These are phyloP conservation scores for Phytophthora quininea DNA, from an alignment of 352 stramenopile genomes.

Conservation along the genomic window DNA sequence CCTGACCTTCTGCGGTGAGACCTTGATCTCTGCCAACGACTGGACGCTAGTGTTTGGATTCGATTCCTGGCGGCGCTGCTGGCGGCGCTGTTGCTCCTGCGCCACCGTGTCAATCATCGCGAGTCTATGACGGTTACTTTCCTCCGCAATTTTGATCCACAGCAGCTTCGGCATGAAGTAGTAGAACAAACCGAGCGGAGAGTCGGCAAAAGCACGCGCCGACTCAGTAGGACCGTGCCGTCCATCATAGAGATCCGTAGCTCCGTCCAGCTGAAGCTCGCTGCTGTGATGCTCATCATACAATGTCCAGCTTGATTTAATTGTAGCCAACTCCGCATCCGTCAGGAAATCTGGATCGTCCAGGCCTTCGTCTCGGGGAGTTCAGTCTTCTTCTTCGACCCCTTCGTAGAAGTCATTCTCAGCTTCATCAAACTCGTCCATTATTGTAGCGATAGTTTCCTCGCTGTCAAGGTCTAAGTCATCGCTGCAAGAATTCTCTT, in stretches of 20 bases:
- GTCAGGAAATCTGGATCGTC: neutral
- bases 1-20: neutral
- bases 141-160: constrained; percentile 11
- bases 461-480: neutral
- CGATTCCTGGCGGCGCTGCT: neutral
- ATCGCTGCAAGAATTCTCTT: neutral
- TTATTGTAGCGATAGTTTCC: neutral
- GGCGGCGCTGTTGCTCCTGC: neutral
- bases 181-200: neutral
- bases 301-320: neutral
- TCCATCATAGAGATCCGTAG: constrained; percentile 6
- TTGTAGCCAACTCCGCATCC: neutral
- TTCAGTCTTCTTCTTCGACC: neutral
- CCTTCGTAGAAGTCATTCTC: neutral
- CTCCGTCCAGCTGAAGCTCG: neutral
- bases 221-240: neutral
- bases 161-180: constrained; percentile 6
- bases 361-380: neutral
- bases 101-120: constrained; percentile 1
- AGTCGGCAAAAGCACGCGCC: neutral
- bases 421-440: neutral
- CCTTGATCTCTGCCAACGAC: constrained; percentile 6
- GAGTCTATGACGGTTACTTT: constrained; percentile 3
- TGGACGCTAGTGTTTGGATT: constrained; percentile 1
- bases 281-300: neutral